phyloP scores from a whole-genome alignment of 2,329 filamentous ascomycete genomes.

The Setomelanomma holmii region DNA sequence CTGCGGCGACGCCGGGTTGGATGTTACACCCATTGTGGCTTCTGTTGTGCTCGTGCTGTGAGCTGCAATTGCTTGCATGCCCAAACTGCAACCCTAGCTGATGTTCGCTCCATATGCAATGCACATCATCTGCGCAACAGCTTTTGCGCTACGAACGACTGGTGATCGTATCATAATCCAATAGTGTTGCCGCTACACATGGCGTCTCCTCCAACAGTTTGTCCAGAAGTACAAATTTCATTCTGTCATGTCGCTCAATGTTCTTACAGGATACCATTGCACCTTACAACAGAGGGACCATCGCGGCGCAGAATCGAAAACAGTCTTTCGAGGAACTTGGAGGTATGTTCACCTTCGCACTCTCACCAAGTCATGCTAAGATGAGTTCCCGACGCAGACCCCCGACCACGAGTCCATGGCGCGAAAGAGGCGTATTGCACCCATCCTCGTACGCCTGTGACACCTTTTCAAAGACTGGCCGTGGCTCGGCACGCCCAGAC shows the following conservation, averaged over 20 bases:
- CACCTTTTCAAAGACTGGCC: constrained; percentile 6
- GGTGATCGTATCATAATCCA: neutral
- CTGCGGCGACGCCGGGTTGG: constrained; percentile 3
- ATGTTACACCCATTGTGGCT: constrained; percentile 4
- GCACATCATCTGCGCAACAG: neutral
- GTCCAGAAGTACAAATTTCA: neutral
- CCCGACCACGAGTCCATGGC: neutral
- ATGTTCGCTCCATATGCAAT: neutral
- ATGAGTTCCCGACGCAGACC: constrained; percentile 1
- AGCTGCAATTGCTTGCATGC: neutral
- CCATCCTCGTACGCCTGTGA: constrained; percentile 6
- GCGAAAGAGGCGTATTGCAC: constrained; percentile 4
- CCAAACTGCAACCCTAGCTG: no score
- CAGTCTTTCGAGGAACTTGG: neutral
- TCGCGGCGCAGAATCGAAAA: neutral
- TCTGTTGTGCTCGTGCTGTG: constrained; percentile 3
- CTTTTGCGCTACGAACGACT: neutral
- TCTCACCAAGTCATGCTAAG: neutral
- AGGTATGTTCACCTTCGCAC: neutral
- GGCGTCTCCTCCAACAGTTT: neutral
- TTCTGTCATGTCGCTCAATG: neutral
- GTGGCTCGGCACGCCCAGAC: neutral
- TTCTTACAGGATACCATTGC: neutral
- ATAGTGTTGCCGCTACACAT: neutral
- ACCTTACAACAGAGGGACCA: neutral